Percentiles rank a stretch among this genome's conserved stretches.
Evolutionary conservation across 257 asterid species (phyloP).

Genomic region (Paulownia fortunei): DNA sequence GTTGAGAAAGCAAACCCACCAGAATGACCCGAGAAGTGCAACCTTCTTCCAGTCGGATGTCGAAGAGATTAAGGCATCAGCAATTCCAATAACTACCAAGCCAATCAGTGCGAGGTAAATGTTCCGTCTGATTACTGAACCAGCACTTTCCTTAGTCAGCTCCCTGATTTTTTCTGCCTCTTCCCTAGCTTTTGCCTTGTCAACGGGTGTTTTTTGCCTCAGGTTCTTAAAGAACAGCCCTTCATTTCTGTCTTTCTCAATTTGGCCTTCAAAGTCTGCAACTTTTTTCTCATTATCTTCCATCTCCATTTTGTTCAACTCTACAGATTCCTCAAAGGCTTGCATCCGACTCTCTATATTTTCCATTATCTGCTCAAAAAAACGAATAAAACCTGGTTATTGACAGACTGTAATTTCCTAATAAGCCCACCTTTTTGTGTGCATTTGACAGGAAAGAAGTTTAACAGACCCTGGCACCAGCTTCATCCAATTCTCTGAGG

Average conservation of each 20-base stretch:
- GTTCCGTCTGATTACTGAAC: conserved; percentile 65
- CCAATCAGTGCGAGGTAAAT: conserved; percentile 74
- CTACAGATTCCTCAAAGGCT: conserved; percentile 82
- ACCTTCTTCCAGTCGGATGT: conserved; percentile 69
- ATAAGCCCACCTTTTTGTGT: neutral
- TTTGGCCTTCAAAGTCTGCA: conserved; percentile 63
- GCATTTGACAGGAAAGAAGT: conserved; percentile 8
- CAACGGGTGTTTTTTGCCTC: conserved; percentile 54
- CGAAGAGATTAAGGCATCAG: conserved; percentile 58
- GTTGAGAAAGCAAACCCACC: conserved; percentile 77
- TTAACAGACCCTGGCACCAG: conserved; percentile 69
- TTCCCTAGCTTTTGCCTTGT: conserved; percentile 62
- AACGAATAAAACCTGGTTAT: conserved; percentile 25
- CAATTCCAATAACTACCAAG: conserved; percentile 64
- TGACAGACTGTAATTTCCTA: neutral
- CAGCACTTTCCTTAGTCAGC: conserved; percentile 61
- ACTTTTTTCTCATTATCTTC: conserved; percentile 68
- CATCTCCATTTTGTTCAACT: conserved; percentile 67
- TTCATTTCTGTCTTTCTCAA: conserved; percentile 74
- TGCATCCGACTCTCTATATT: conserved; percentile 85
- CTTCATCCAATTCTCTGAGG: conserved; percentile 81
- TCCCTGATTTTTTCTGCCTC: conserved; percentile 67
- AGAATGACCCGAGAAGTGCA: conserved; percentile 73
- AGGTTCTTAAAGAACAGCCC: conserved; percentile 85
- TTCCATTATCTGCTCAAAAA: conserved; percentile 80